A percentile compares a stretch with the other conserved stretches of the same genome.
Conservation (phyloP, 2,329 filamentous ascomycete genomes). For the Penicillium sp. region DNA sequence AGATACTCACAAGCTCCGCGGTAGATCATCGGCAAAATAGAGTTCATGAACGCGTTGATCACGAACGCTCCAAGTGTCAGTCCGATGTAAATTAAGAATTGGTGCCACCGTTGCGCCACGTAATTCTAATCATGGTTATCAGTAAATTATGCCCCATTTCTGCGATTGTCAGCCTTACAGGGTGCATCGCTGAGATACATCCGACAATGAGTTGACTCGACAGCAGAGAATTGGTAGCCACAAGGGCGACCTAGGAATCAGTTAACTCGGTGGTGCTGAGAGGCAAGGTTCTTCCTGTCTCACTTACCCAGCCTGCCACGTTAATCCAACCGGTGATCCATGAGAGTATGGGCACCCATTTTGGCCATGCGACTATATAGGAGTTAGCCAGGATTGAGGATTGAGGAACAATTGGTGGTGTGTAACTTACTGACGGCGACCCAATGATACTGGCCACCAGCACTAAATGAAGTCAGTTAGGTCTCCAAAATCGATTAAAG, state of each 20-base stretch:
- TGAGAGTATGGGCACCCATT: constrained; percentile 62
- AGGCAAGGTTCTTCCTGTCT: neutral
- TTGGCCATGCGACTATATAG: constrained; percentile 55
- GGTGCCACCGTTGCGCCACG: constrained; percentile 63
- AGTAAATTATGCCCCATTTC: neutral
- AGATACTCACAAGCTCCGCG: constrained; percentile 58
- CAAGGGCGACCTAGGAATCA: constrained; percentile 52
- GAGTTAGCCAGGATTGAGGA: constrained; percentile 3
- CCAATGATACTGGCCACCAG: constrained; percentile 70
- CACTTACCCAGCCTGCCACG: constrained; percentile 66
- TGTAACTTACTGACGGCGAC: constrained; percentile 55
- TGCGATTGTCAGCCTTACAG: constrained; percentile 29
- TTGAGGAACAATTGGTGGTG: too few species aligned
- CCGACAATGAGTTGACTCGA: constrained; percentile 68
- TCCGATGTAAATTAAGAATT: constrained; percentile 71
- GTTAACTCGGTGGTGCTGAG: constrained; percentile 18
- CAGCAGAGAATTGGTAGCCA: constrained; percentile 67
- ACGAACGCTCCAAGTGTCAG: constrained; percentile 62
- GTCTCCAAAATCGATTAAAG: neutral
- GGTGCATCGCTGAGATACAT: constrained; percentile 62
- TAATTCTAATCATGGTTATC: constrained; percentile 43
- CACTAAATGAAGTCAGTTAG: constrained; percentile 26
- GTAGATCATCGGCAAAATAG: constrained; percentile 64
- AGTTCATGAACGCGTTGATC: constrained; percentile 67
- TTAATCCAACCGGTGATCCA: constrained; percentile 71